phyloP scores from a whole-genome alignment of 148 eudicot species.

The Rheum nobile region DNA sequence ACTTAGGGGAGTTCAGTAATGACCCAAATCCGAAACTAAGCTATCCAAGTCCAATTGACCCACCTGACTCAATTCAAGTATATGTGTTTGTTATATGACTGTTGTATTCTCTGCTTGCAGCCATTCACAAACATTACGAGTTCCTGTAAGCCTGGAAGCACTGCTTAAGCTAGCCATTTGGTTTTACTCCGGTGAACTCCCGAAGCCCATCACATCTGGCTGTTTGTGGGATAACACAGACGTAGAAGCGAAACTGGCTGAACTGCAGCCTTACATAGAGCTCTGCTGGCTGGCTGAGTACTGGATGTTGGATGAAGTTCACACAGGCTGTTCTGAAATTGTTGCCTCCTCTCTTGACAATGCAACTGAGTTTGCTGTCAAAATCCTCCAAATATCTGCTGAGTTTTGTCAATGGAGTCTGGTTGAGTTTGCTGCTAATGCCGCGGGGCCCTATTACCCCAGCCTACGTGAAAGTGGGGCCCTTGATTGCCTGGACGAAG shows the following conservation, averaged over 20 bases:
- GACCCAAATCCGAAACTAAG: too few relatives aligned
- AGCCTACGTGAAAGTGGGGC: slow-evolving; percentile 43
- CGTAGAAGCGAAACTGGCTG: slow-evolving; percentile 25
- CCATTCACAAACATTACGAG: slow-evolving; percentile 37
- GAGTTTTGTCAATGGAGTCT: slow-evolving; percentile 50
- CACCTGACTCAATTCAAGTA: neutral
- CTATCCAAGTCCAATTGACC: neutral
- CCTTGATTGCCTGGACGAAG: slow-evolving; percentile 56
- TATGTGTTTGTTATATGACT: neutral
- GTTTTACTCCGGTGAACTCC: slow-evolving; percentile 53
- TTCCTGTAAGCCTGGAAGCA: slow-evolving; percentile 63
- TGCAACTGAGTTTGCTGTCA: slow-evolving; percentile 30
- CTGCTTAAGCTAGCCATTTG: slow-evolving; percentile 50
- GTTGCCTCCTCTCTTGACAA: slow-evolving; percentile 45
- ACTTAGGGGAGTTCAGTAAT: too few relatives aligned
- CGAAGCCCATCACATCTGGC: slow-evolving; percentile 39
- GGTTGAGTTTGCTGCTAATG: slow-evolving; percentile 44
- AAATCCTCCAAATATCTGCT: slow-evolving; percentile 53
- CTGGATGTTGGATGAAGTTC: slow-evolving; percentile 56
- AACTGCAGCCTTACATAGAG: slow-evolving; percentile 52
- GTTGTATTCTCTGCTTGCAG: slow-evolving; percentile 28
- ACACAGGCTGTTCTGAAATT: slow-evolving; percentile 28
- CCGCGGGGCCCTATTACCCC: slow-evolving; percentile 46
- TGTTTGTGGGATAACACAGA: slow-evolving; percentile 71
- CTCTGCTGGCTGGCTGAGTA: slow-evolving; percentile 70